Conservation (phyloP, 2,329 filamentous ascomycete species). For the Dactylellina leptospora region DNA sequence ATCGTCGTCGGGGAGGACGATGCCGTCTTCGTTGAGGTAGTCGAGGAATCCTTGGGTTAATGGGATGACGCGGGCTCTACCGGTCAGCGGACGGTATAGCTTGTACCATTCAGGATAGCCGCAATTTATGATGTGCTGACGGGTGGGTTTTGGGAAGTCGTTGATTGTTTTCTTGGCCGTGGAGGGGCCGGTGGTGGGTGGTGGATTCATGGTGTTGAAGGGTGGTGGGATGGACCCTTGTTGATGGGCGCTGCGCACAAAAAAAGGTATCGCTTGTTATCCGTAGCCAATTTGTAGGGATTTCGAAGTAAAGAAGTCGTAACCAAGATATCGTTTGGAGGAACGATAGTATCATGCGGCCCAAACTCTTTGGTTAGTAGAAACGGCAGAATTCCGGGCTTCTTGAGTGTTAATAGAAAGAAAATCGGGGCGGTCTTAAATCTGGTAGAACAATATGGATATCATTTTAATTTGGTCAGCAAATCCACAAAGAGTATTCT, state of each 20-base stretch:
- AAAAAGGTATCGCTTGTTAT: no score
- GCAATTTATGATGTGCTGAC: slow-evolving; percentile 89
- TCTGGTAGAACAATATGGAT: no score
- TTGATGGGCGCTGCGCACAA: slow-evolving; percentile 8
- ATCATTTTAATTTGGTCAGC: no score
- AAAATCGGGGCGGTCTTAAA: no score
- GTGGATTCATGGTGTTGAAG: slow-evolving; percentile 6
- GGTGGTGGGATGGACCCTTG: slow-evolving; percentile 28
- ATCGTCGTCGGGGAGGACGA: slow-evolving; percentile 80
- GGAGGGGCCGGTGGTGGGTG: slow-evolving; percentile 3
- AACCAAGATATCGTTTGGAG: no score
- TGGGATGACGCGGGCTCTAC: slow-evolving; percentile 85
- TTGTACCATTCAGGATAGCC: slow-evolving; percentile 94
- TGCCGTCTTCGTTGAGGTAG: slow-evolving; percentile 92
- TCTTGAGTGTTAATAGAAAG: no score
- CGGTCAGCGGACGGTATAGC: slow-evolving; percentile 79
- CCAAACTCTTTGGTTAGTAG: no score
- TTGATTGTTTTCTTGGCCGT: slow-evolving; percentile 51
- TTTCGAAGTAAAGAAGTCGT: no score
- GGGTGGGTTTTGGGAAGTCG: slow-evolving; percentile 80
- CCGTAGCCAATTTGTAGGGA: neutral
- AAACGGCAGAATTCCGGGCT: no score
- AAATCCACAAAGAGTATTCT: no score
- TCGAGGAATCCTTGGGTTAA: slow-evolving; percentile 78
- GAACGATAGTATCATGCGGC: no score